Conservation (phyloP, 805 yeast species). For the Zygosaccharomyces pseudorouxii region DNA sequence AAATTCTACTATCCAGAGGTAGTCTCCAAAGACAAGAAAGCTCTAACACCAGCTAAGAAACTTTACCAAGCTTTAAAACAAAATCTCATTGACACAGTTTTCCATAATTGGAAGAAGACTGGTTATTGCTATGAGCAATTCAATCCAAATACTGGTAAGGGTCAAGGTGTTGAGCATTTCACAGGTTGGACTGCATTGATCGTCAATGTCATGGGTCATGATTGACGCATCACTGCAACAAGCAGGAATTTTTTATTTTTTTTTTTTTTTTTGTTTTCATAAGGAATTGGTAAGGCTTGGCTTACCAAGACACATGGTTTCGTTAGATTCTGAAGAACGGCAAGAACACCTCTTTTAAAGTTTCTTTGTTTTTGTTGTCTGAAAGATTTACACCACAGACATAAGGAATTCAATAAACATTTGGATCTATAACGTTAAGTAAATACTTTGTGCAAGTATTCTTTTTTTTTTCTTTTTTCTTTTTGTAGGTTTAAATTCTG, state of each 20-base stretch:
- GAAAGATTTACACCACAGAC: background rate
- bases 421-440: background rate
- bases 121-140: slow-evolving; percentile 93
- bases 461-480: background rate
- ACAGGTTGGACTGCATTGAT: slow-evolving; percentile 92
- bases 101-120: slow-evolving; percentile 62
- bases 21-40: slow-evolving; percentile 21
- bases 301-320: background rate
- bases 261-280: too few relatives aligned
- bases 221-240: background rate
- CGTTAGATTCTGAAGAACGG: background rate
- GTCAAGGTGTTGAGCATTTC: slow-evolving; percentile 82
- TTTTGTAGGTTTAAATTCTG: background rate
- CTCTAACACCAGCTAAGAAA: slow-evolving; percentile 36
- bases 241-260: background rate
- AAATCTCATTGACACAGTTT: slow-evolving; percentile 66
- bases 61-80: slow-evolving; percentile 56
- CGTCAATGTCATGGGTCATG: slow-evolving; percentile 59
- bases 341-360: background rate
- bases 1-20: slow-evolving; percentile 44
- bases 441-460: background rate
- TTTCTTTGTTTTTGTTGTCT: too few relatives aligned
- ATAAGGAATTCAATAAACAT: background rate
- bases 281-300: background rate
- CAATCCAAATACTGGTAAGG: slow-evolving; percentile 67